Evolutionary conservation across 2,329 filamentous ascomycete species (phyloP), one percentile per base, ranked within the genome.

Genomic region (Esteya vermicola): DNA sequence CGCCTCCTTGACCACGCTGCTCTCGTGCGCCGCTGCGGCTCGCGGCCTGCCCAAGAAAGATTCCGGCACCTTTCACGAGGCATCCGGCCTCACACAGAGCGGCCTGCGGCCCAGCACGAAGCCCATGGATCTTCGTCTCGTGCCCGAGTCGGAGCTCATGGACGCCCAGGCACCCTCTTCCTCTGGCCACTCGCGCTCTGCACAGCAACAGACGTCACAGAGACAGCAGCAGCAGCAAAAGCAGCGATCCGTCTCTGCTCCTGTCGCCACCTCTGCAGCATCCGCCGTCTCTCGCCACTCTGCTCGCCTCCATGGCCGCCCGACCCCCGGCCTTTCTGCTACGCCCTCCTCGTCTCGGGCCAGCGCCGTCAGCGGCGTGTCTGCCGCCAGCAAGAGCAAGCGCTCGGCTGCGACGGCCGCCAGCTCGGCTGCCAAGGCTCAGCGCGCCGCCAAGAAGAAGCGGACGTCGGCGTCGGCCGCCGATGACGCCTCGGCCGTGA

Each of bases 11-110:
- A 94, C 86, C 1, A 96, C 91, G 0, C 70, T 98, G 12, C 73
- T 98, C 12, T 95, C 89, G n/a, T 93, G 85, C 52, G 89, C 86
- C 0, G 86, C 88, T 4, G 91, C 89, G 1, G 91, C 89, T 2
- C 75, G 91, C 33, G 81, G 82, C 4, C 65, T 91, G 14, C 76
- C 81, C 1, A 94, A 91, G 54, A 62, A 65, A 14, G 65, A 65
- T 23, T 36, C 64, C 68, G 52, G 54, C 28, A 50, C 53, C 35
- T 30, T 50, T 31, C 54, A 54, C 12, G 63, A 65, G 40, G 51
- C 55, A 12, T 49, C 54, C 38, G 42, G 51, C 34, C 48, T 53
- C 9, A 58, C 57, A 35, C 48, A 57, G 20, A 61, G 62, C 20
- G n/a, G n/a, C n/a, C 54, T 68, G 32, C 57, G 65, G 6, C 61